Evolutionary conservation across 805 yeast genomes (phyloP), one percentile per base, ranked within the genome.

Genomic region (Debaryomyces hansenii): DNA sequence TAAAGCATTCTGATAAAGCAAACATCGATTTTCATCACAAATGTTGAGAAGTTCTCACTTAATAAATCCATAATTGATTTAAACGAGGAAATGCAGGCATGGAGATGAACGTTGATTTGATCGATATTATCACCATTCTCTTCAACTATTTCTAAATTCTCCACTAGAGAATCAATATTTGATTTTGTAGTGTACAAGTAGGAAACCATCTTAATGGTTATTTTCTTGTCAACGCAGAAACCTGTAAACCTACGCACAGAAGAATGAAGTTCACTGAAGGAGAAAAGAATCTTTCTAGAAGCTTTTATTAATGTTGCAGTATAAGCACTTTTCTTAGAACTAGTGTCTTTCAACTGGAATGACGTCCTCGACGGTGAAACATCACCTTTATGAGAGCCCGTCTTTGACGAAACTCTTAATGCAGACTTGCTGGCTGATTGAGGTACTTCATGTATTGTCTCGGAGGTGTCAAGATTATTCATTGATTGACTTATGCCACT

Each of bases 1-100:
- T 83, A 76, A 38, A 85, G 72, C 75, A 84, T 76, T 50, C 92
- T 67, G 9, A 85, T 72, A 56, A 83, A 84, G 50, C 86, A 78
- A 12, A 83, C 72, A 59, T 86, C 91, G 34, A 80, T 77, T 37
- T 74, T 77, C 33, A 71, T 74, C n/a, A 82, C 76, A 54, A 84
- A 77, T 0, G 69, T 52, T 0, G 66, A 56, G 40, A 80, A 69
- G 55, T 80, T 75, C 2, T 75, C 77, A 42, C 80, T 70, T 20
- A 85, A 58, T 6, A 75, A 57, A 6, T 64, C 59, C 57, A 82
- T 72, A 20, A 83, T 74, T 28, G 75, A 72, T 52, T 78, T 80
- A 59, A 85, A 83, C 2, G 80, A 74, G 3, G 69, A 52, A 18
- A 73, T 66, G 39, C 74, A 66, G 6, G 64, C 51, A 33, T 64